Base-by-base conservation (phyloP, 2,329 filamentous ascomycete genomes). In the Aspergillus ustus region DNA sequence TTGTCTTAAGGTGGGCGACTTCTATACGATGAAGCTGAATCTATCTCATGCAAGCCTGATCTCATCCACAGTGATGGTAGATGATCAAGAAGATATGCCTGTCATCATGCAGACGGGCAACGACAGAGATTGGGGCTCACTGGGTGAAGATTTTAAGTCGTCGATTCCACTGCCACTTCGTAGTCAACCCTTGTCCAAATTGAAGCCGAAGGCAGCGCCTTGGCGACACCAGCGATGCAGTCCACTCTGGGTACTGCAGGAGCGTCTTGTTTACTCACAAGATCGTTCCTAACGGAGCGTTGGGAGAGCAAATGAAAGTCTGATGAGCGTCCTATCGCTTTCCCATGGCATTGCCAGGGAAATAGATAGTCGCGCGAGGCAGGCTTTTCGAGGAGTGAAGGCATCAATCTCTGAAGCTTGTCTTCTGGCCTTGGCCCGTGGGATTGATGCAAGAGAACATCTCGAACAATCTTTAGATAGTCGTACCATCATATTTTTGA, bases 251-350 rank as follows among this genome's bases (percentile, higher is more conserved):
- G 85, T 89, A 84, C 83, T 85, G 89, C 89, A 89, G 85, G 89
- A 84, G 82, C 87, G 85, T 80, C 80, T 83, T 85, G 87, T 82
- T 63, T 52, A 40, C 67, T 63, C 84, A 81, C 89, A 86, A 86
- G 84, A 80, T 82, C 85, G 83, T 81, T 83, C 88, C 89, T 89
- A 91, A 92, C 89, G 90, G 89, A 92, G 87, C 89, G 88, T 90
- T 91, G 89, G 90, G 75, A 92, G 82, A 91, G 80, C 68, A 81
- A 67, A 45, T 51, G 8, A 61, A 62, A 61, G 53, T 62, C 61
- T 67, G 61, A 67, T 58, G 61, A 68, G 73, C 67, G 68, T 65
- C 70, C 61, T 69, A 52, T 67, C 34, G 34, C 25, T 67, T 59
- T 54, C 63, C 31, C 59, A 62, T 57, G 58, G 63, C 63, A 44